These are phyloP conservation scores for Musa schizocarpa DNA, from an alignment of 176 grass and related monocot genomes.

Conservation along the genomic window DNA sequence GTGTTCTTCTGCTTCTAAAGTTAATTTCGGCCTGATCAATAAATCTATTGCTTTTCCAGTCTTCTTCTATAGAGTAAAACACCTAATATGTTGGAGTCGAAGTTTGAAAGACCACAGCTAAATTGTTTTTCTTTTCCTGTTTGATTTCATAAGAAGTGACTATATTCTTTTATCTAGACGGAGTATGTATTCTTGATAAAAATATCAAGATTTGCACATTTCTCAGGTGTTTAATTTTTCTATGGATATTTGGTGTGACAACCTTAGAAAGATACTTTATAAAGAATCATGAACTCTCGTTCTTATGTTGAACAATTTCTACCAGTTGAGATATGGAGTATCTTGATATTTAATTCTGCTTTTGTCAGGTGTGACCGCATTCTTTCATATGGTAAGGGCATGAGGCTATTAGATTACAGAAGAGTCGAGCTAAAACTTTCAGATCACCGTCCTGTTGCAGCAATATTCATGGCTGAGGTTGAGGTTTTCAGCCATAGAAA, in stretches of 20 bases:
- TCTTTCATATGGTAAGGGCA: slow-evolving; percentile 68
- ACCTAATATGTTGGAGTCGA: too few relatives aligned
- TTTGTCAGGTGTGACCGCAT: slow-evolving; percentile 75
- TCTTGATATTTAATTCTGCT: background rate
- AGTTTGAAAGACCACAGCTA: background rate
- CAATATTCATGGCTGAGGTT: slow-evolving; percentile 54
- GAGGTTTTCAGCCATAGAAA: slow-evolving; percentile 84
- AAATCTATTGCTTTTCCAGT: background rate
- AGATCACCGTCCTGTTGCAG: slow-evolving; percentile 81
- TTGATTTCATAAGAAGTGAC: too few relatives aligned
- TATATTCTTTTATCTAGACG: too few relatives aligned
- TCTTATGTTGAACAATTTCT: too few relatives aligned
- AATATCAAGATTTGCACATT: too few relatives aligned
- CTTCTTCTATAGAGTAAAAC: background rate
- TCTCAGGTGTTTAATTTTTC: too few relatives aligned
- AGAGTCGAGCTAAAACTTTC: slow-evolving; percentile 56
- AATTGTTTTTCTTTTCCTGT: background rate
- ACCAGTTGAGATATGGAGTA: too few relatives aligned
- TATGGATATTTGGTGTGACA: too few relatives aligned
- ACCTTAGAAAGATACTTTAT: too few relatives aligned
- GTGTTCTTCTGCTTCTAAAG: background rate
- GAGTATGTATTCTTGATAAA: too few relatives aligned
- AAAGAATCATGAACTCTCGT: too few relatives aligned
- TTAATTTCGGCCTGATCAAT: background rate
- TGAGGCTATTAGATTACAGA: slow-evolving; percentile 49